phyloP scores from a whole-genome alignment of 495 filamentous ascomycete genomes.

The Geopyxis carbonaria region DNA sequence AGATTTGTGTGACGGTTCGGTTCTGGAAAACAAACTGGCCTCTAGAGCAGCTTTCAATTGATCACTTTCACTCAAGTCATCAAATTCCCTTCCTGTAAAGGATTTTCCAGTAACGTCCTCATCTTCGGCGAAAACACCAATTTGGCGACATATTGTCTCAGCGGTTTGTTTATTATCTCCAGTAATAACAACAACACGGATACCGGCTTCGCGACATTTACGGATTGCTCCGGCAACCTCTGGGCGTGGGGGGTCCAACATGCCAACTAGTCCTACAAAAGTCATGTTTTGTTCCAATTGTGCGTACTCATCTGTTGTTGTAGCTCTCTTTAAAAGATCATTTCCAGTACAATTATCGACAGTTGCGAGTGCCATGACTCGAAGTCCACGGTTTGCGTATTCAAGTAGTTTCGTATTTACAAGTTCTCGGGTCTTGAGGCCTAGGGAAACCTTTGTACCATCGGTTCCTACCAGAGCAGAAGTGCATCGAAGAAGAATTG shows the following conservation, averaged over 20 bases:
- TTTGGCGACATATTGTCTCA: constrained; percentile 91
- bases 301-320: constrained; percentile 65
- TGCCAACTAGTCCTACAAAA: constrained; percentile 78
- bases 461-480: constrained; percentile 54
- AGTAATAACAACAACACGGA: constrained; percentile 94
- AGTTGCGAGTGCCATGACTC: constrained; percentile 83
- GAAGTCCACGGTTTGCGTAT: constrained; percentile 80
- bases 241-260: constrained; percentile 94
- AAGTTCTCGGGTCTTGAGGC: constrained; percentile 45
- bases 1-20: constrained; percentile 89
- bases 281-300: constrained; percentile 88
- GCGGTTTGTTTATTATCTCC: constrained; percentile 96
- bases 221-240: constrained; percentile 75
- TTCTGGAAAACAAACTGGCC: constrained; percentile 89
- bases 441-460: constrained; percentile 55
- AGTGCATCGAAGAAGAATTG: constrained; percentile 79
- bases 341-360: constrained; percentile 54
- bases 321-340: constrained; percentile 52
- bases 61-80: constrained; percentile 59
- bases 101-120: constrained; percentile 85
- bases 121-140: constrained; percentile 71
- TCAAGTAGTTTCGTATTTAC: constrained; percentile 64
- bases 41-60: constrained; percentile 67
- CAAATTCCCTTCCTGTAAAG: constrained; percentile 88
- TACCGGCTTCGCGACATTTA: constrained; percentile 81